These are phyloP conservation scores for Ananas comosus DNA, from an alignment of 176 grass and related monocot genomes.

Conservation along the genomic window DNA sequence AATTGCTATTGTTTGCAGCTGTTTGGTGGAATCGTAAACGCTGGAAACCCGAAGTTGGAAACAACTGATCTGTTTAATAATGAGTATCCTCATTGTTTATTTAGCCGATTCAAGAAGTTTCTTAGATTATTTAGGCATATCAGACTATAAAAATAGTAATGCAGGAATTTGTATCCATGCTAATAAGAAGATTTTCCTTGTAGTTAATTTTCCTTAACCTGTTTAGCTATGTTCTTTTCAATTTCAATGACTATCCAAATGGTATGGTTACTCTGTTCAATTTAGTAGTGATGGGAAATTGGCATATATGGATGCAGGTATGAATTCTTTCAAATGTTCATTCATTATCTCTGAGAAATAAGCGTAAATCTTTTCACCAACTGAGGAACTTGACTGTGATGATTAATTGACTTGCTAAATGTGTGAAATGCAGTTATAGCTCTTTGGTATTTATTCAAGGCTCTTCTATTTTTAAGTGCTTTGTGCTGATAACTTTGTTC, in stretches of 20 bases:
- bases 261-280: constrained; percentile 98
- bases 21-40: constrained; percentile 86
- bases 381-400: too few relatives aligned
- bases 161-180: neutral
- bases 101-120: constrained; percentile 1
- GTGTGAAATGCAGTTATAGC: too few relatives aligned
- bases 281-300: constrained; percentile 92
- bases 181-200: constrained; percentile 3
- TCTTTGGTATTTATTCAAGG: too few relatives aligned
- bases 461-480: too few relatives aligned
- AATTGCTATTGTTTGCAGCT: constrained; percentile 49
- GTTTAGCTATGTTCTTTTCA: constrained; percentile 92
- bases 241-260: constrained; percentile 97
- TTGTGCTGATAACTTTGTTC: too few relatives aligned
- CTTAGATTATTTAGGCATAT: neutral
- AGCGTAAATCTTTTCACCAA: neutral
- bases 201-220: constrained; percentile 39
- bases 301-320: constrained; percentile 97
- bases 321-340: constrained; percentile 5
- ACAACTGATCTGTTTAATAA: constrained; percentile 65
- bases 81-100: constrained; percentile 57
- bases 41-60: constrained; percentile 60
- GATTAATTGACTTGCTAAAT: too few relatives aligned
- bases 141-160: neutral
- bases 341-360: constrained; percentile 3